A percentile compares a stretch with the other conserved stretches of the same genome.
Conservation (phyloP, 2,329 filamentous ascomycete genomes). For the Salinomyces thailandicus region DNA sequence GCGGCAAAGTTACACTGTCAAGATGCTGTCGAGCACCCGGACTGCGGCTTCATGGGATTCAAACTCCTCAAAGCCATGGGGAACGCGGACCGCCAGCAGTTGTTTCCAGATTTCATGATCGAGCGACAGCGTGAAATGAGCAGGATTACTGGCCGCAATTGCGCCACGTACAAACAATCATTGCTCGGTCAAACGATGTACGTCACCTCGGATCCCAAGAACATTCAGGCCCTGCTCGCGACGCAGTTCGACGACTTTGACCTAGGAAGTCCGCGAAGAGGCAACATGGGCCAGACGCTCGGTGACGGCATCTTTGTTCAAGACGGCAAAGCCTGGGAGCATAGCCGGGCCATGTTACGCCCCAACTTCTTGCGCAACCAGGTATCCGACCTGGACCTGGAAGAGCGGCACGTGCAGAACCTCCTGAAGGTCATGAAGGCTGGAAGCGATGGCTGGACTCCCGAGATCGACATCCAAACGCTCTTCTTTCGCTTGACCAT, state of each 20-base stretch:
- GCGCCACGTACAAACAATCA: slow-evolving; percentile 18
- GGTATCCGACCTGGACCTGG: slow-evolving; percentile 26
- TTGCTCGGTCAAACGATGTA: slow-evolving; percentile 18
- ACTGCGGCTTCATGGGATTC: slow-evolving; percentile 20
- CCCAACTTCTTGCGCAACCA: slow-evolving; percentile 31
- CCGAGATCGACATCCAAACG: slow-evolving; percentile 21
- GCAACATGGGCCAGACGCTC: slow-evolving; percentile 21
- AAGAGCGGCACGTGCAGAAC: slow-evolving; percentile 27
- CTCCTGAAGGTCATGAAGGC: slow-evolving; percentile 24
- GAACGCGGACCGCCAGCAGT: slow-evolving; percentile 18
- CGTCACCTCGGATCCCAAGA: slow-evolving; percentile 25
- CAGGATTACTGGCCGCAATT: slow-evolving; percentile 14
- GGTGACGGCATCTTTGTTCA: slow-evolving; percentile 27
- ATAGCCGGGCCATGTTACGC: slow-evolving; percentile 27
- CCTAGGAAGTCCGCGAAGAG: slow-evolving; percentile 18
- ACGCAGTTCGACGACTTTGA: slow-evolving; percentile 24
- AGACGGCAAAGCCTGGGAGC: slow-evolving; percentile 28
- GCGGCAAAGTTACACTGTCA: slow-evolving; percentile 17
- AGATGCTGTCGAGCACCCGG: slow-evolving; percentile 14
- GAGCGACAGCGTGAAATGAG: slow-evolving; percentile 18
- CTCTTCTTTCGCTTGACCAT: slow-evolving; percentile 42
- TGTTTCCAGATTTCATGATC: slow-evolving; percentile 21
- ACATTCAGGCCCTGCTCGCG: slow-evolving; percentile 27
- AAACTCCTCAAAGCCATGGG: slow-evolving; percentile 18
- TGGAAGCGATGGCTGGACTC: slow-evolving; percentile 22